Base-by-base conservation (phyloP, 345 rosid species). In the Lumnitzera racemosa region DNA sequence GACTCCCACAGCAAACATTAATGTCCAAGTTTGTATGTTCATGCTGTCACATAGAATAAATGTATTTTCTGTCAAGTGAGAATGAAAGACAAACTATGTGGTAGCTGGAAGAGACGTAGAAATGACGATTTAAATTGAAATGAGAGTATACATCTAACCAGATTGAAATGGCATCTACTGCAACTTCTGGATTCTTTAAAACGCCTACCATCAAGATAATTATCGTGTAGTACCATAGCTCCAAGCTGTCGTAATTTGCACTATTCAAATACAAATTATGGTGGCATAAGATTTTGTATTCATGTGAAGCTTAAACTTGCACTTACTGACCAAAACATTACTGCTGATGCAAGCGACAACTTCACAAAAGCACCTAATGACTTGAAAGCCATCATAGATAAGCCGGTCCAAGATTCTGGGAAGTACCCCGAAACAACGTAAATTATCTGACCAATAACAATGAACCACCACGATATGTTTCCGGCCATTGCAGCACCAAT, bases 191-290 rank as follows among this genome's bases (percentile, higher is more conserved):
- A 56, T 86, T 61, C 78, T 88, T 82, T 5, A 90, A 61, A 57
- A 82, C 83, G 48, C 96, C 89, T n/a, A 95, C 98, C 23, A 88
- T 80, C 24, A 91, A 76, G 58, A 91, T 80, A 13, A 91, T 25
- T 13, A 83, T 90, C 87, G 76, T 80, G 61, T 74, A 88, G 61
- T 86, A 88, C 98, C 98, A 91, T 0, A 84, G 51, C 59, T 91
- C 96, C 69, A 91, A 80, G 73, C 98, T 81, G 82, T 76, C 76
- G 13, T 23, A 16, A 14, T 5, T 53, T 6, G 9, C 12, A 51
- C 51, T 15, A 43, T 12, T 11, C 13, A 55, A 36, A 36, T 4
- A 9, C 43, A 36, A 7, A 36, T 36, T 36, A 9, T 36, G 43
- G 10, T 36, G 11, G 43, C 1, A 5, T 36, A 9, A 36, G 9